phyloP scores from a whole-genome alignment of 106 monocot species.

The Dendrobium huoshanense region DNA sequence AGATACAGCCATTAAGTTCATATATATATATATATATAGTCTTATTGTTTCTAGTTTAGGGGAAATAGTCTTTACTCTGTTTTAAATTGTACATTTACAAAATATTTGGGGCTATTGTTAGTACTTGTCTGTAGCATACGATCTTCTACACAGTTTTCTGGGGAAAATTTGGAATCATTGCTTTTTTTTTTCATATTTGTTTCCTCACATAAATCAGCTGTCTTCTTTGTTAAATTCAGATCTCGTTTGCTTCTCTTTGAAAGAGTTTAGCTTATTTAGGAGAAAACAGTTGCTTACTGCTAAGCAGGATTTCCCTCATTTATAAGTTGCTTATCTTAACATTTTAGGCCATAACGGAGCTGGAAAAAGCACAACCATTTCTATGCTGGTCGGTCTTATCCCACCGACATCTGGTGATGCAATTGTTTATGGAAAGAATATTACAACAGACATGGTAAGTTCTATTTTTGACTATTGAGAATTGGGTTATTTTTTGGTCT shows the following conservation, averaged over 20 bases:
- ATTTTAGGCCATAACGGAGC: constrained; percentile 93
- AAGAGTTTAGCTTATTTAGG: background rate
- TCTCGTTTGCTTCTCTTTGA: background rate
- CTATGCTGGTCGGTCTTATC: constrained; percentile 85
- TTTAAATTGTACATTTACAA: background rate
- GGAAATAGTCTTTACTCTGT: too few species aligned
- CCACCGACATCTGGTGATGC: constrained; percentile 89
- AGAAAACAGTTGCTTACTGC: background rate
- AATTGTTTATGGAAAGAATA: constrained; percentile 70
- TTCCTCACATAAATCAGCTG: background rate
- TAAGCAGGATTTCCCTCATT: background rate
- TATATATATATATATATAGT: too few species aligned
- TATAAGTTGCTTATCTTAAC: background rate
- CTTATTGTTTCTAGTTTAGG: too few species aligned
- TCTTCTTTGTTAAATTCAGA: background rate
- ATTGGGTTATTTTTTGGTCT: background rate
- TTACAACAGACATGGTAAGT: constrained; percentile 66
- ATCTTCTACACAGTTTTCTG: background rate
- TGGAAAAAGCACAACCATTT: constrained; percentile 93
- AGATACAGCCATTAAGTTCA: too few species aligned
- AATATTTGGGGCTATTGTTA: background rate
- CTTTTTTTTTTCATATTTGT: background rate
- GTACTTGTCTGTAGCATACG: background rate
- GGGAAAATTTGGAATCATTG: background rate
- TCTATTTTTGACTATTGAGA: background rate